These are phyloP conservation scores for Chalciporus chontae DNA, from an alignment of 768 basidiomycete species.

Conservation along the genomic window DNA sequence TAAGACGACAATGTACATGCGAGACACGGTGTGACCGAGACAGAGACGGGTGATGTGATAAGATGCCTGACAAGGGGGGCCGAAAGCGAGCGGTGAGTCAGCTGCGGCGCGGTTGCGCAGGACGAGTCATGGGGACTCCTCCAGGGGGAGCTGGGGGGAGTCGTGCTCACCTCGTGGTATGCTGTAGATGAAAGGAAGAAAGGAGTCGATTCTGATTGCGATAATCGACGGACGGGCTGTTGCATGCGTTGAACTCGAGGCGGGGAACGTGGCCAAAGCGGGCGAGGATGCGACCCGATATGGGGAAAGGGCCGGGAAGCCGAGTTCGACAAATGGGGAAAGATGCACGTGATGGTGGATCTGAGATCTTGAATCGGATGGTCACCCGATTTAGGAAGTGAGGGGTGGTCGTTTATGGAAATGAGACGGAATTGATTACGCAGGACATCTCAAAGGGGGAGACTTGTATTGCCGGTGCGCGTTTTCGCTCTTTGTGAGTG, in stretches of 20 bases:
- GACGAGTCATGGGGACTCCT: not conserved
- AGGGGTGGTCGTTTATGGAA: conserved; percentile 14
- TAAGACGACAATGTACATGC: too few relatives aligned
- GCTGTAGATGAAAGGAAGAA: not conserved
- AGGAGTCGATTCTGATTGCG: conserved; percentile 23
- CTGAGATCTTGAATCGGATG: conserved; percentile 25
- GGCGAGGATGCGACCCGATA: conserved; percentile 11
- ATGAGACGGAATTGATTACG: conserved; percentile 23
- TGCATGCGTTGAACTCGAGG: conserved; percentile 30
- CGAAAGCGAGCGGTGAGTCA: conserved; percentile 16
- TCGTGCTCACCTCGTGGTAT: conserved; percentile 1
- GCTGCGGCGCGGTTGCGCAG: conserved; percentile 3
- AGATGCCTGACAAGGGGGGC: not conserved
- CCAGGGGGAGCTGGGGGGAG: conserved; percentile 1
- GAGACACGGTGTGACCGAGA: not conserved
- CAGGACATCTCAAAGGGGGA: conserved; percentile 24
- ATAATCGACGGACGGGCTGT: conserved; percentile 22
- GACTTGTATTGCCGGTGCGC: conserved; percentile 21
- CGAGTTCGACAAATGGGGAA: conserved; percentile 7
- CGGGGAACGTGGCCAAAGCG: conserved; percentile 26
- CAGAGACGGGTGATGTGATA: conserved; percentile 13
- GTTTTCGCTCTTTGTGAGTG: conserved; percentile 29
- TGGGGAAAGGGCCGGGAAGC: conserved; percentile 2
- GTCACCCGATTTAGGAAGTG: conserved; percentile 14
- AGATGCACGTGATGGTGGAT: conserved; percentile 27